Conservation (phyloP, 2,329 filamentous ascomycete genomes). For the Penicillium verrucosum region DNA sequence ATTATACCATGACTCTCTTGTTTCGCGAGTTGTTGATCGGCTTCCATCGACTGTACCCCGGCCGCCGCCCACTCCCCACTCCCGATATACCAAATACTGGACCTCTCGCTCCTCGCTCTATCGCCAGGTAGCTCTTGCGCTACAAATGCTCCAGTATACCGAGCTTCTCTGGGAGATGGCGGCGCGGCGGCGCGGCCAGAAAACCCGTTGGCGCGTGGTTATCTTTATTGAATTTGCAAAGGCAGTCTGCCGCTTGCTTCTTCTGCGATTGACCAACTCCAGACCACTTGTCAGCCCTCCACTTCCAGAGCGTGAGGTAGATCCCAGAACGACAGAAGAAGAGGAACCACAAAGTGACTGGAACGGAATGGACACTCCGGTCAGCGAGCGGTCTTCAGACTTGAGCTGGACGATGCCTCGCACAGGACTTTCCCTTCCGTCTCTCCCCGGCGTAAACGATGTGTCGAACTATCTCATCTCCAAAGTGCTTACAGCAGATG, state of each 20-base stretch:
- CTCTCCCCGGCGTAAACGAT: slow-evolving; percentile 74
- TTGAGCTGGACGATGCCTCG: slow-evolving; percentile 87
- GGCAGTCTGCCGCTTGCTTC: slow-evolving; percentile 74
- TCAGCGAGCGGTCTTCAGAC: slow-evolving; percentile 42
- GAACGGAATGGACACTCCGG: slow-evolving; percentile 48
- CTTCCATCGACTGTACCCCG: slow-evolving; percentile 52
- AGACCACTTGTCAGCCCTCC: slow-evolving; percentile 78
- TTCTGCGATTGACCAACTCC: slow-evolving; percentile 78
- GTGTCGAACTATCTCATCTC: slow-evolving; percentile 84
- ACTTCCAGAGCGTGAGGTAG: slow-evolving; percentile 78
- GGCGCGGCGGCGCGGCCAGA: slow-evolving; percentile 78
- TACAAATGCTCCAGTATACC: slow-evolving; percentile 91
- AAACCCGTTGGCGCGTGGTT: slow-evolving; percentile 78
- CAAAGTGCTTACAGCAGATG: slow-evolving; percentile 89
- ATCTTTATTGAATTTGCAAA: slow-evolving; percentile 83
- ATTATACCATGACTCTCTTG: slow-evolving; percentile 85
- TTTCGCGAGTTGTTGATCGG: slow-evolving; percentile 62
- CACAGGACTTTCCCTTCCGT: slow-evolving; percentile 80
- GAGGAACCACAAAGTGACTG: slow-evolving; percentile 39
- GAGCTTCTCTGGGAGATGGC: slow-evolving; percentile 98
- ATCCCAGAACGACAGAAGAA: slow-evolving; percentile 59
- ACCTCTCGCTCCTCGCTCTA: slow-evolving; percentile 65
- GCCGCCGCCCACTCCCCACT: slow-evolving; percentile 55
- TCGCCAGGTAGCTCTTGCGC: slow-evolving; percentile 71
- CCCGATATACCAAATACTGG: slow-evolving; percentile 64